Base-by-base conservation (phyloP, 352 stramenopile species). In the Globisporangium parvum region DNA sequence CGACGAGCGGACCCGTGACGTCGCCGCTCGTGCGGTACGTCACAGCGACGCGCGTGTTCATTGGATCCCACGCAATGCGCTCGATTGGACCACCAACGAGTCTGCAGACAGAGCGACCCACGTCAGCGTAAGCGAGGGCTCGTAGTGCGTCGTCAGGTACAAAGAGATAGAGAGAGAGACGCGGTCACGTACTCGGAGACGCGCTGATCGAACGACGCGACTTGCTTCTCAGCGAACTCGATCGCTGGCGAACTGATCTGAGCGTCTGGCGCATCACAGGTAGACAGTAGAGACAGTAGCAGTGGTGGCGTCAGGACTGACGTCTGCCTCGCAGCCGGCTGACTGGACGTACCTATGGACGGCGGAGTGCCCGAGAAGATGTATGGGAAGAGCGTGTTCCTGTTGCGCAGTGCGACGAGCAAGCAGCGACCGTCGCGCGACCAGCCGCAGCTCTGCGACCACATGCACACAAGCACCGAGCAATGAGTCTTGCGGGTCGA, bases 61-160 rank as follows among this genome's bases (percentile, higher is more conserved):
- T 86, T n/a, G 79, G 79, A 52, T 92, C 82, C 82, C 82, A 92
- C 18, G 75, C 65, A 28, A 90, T 71, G 53, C 64, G 75, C 31
- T 81, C 57, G 40, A 90, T 60, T 21, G 65, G 75, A 1, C 79
- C 82, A 18, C 82, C 82, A 15, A 92, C 80, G 45, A 74, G 71
- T 14, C 77, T 88, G 54, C 0, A 63, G 24, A 57, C 18, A 20
- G 49, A 52, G 8, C 20, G 6, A 50, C 35, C 3, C 39, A 23
- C 4, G 28, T 46, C 10, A 2, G 9, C n/a, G n/a, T n/a, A n/a
- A n/a, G 47, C 47, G 8, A 55, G 3, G 26, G 26, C 26, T 31
- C 26, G 26, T 31, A 31, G 26, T 31, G 26, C 26, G 6, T 31
- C 26, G 39, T 40, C 23, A 23, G 2, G 4, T 24, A n/a, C 35